Evolutionary conservation across 805 yeast genomes (phyloP), one percentile per base, ranked within the genome.

Genomic region (Blastobotrys peoriensis): DNA sequence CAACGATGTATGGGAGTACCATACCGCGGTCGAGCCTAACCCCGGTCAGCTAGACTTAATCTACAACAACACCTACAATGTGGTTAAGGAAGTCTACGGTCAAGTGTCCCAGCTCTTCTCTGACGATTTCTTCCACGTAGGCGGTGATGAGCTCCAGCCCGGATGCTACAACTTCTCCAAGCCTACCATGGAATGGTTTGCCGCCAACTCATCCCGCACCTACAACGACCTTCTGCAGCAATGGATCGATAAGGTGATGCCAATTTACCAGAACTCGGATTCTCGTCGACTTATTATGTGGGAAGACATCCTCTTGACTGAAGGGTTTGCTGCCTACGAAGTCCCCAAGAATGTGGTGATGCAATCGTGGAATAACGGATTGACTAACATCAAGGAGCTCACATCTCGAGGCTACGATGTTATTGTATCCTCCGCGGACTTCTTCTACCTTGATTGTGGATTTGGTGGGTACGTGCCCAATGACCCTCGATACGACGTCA

Each of bases 361-460:
- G 47, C 74, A 69, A 45, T 47, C 60, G 5, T 69, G 74, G 74
- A 53, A 47, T 36, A 48, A 46, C 20, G 59, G 53, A 10, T 37
- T 43, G 13, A 42, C 36, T 8, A 50, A 48, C 34, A 54, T 68
- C 34, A 56, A 64, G 44, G 46, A 54, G n/a, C 52, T 69, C 38
- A 58, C 70, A 5, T 25, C 49, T 2, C 38, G 44, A 40, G 73
- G 73, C 1, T 65, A 66, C 49, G 69, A 68, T 47, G 67, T 68
- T 3, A 59, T 69, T 45, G 68, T 68, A 3, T 66, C 71, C 1
- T 56, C 64, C 3, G 39, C 57, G 16, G 54, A 55, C 28, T 61
- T 58, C 48, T 57, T 66, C 36, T 69, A 69, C 44, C 59, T 69
- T 17, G 73, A 69, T 50, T 69, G 73, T 52, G 74, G 73, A 2